A percentile compares a stretch with the other conserved stretches of the same genome.
These are phyloP conservation scores for Vinca major DNA, from an alignment of 305 asterid species.

Conservation along the genomic window DNA sequence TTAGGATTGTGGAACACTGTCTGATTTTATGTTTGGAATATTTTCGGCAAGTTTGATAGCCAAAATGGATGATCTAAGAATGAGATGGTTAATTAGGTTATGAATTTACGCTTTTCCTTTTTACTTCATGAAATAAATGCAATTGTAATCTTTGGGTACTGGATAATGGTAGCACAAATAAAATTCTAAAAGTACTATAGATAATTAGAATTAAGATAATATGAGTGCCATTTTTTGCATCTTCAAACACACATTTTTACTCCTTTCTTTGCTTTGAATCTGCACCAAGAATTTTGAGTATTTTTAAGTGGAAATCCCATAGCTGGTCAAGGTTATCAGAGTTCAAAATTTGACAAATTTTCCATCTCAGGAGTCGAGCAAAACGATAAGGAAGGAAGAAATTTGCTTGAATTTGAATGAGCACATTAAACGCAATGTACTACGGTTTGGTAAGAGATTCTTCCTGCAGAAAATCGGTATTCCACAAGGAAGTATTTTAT, in stretches of 20 bases:
- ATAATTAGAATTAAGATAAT: background rate
- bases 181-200: background rate
- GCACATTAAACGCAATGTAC: constrained; percentile 61
- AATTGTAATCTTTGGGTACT: background rate
- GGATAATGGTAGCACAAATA: background rate
- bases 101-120: background rate
- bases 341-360: background rate
- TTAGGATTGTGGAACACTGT: background rate
- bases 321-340: background rate
- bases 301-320: background rate
- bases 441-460: constrained; percentile 39
- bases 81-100: background rate
- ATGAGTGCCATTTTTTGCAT: background rate
- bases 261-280: background rate
- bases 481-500: constrained; percentile 83
- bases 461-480: constrained; percentile 74
- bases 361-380: constrained; percentile 52
- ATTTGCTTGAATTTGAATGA: constrained; percentile 36
- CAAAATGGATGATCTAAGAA: background rate
- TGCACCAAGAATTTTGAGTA: background rate
- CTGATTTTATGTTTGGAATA: background rate
- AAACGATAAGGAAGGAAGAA: constrained; percentile 39
- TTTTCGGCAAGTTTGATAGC: background rate
- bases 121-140: background rate
- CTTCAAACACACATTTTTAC: background rate